Evolutionary conservation across 495 filamentous ascomycete species (phyloP).

Genomic region (Podospora appendiculata): DNA sequence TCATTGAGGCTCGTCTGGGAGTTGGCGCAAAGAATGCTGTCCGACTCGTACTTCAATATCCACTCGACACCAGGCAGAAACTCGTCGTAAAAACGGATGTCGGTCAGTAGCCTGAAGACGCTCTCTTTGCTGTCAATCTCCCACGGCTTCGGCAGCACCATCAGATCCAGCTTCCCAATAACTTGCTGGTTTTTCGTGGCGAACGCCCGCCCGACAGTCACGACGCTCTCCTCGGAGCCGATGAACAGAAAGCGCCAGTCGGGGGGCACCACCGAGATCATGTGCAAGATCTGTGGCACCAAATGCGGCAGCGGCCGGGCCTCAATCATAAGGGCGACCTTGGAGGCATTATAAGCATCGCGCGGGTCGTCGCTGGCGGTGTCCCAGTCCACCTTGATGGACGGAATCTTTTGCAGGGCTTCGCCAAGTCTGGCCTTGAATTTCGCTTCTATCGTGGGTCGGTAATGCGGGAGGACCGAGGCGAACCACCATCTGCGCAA

Average conservation of each 20-base stretch:
- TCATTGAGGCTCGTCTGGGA: constrained; percentile 36
- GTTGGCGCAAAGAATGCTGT: constrained; percentile 44
- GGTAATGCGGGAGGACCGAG: constrained; percentile 30
- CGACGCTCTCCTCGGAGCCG: constrained; percentile 32
- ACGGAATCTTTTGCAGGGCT: constrained; percentile 29
- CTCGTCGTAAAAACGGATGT: constrained; percentile 39
- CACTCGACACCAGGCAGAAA: constrained; percentile 36
- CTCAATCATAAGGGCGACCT: constrained; percentile 45
- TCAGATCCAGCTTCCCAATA: constrained; percentile 40
- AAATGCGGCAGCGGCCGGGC: constrained; percentile 35
- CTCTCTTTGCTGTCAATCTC: constrained; percentile 34
- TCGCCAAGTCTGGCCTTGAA: constrained; percentile 27
- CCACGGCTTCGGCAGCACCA: constrained; percentile 33
- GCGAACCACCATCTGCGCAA: constrained; percentile 33
- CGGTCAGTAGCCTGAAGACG: constrained; percentile 35
- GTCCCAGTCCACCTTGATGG: constrained; percentile 35
- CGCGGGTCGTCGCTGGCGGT: constrained; percentile 23
- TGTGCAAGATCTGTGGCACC: constrained; percentile 38
- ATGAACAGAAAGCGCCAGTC: constrained; percentile 47
- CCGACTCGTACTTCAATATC: constrained; percentile 39
- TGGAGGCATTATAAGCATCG: constrained; percentile 36
- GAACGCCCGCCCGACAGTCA: constrained; percentile 28
- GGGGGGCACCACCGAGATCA: constrained; percentile 42
- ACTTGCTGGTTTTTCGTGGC: constrained; percentile 34
- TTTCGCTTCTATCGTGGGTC: constrained; percentile 23